Conservation (phyloP, 2,329 filamentous ascomycete genomes). For the Aciculosporium take region DNA sequence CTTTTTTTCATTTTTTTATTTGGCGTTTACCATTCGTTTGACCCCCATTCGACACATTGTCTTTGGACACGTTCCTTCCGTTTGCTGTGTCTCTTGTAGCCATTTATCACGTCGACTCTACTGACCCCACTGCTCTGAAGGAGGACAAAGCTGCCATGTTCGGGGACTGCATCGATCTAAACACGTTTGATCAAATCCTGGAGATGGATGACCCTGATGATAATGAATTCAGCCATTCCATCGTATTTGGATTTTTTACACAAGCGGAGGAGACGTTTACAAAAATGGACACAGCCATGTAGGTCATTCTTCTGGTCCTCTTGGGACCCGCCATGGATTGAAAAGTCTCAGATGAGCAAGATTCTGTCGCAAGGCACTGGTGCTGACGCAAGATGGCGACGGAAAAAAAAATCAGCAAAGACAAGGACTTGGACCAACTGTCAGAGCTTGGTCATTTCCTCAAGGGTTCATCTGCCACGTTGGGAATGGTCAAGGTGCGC, state of each 20-base stretch:
- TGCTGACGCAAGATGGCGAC: background rate
- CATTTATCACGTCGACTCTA: constrained; percentile 10
- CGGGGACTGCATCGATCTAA: constrained; percentile 61
- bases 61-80: too few relatives aligned
- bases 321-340: background rate
- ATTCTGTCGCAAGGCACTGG: background rate
- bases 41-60: too few relatives aligned
- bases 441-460: constrained; percentile 87
- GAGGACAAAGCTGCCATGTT: constrained; percentile 22
- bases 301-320: constrained; percentile 34
- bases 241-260: constrained; percentile 85
- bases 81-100: background rate
- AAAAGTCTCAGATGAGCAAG: background rate
- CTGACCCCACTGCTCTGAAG: background rate
- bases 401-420: constrained; percentile 40
- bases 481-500: constrained; percentile 80
- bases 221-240: constrained; percentile 73
- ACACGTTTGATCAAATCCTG: constrained; percentile 85
- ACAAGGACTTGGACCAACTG: constrained; percentile 56
- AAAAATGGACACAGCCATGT: constrained; percentile 76
- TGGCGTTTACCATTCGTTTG: too few relatives aligned
- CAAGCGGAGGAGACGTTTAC: constrained; percentile 78
- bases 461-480: constrained; percentile 89
- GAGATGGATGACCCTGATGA: constrained; percentile 94
- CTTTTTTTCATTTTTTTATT: too few relatives aligned